A percentile compares a stretch with the other conserved stretches of the same genome.
Conservation (phyloP, 148 eudicot genomes). For the Diospyros lotus region DNA sequence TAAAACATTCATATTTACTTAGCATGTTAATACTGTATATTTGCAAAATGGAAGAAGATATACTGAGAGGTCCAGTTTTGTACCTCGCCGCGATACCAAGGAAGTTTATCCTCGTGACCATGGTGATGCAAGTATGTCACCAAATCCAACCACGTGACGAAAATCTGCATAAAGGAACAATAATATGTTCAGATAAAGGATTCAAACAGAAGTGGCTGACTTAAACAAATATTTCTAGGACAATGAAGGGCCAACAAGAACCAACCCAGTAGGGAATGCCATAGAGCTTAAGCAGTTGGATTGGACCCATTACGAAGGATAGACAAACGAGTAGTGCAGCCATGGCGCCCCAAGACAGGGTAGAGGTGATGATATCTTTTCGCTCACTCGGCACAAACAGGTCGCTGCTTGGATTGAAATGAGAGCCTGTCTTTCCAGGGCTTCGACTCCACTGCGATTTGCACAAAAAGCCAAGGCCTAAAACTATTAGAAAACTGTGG, state of each 20-base stretch:
- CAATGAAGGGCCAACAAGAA: neutral
- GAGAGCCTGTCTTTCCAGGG: conserved; percentile 58
- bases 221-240: neutral
- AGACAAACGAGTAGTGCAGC: conserved; percentile 33
- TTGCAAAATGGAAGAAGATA: too few species aligned
- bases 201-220: neutral
- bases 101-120: conserved; percentile 42
- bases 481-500: neutral
- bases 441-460: conserved; percentile 37
- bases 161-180: conserved; percentile 13
- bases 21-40: too few species aligned
- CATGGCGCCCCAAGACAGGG: conserved; percentile 51
- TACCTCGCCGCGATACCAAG: conserved; percentile 50
- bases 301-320: conserved; percentile 42
- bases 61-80: neutral
- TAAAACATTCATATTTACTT: too few species aligned
- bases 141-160: conserved; percentile 36
- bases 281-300: conserved; percentile 42
- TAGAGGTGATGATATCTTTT: conserved; percentile 47
- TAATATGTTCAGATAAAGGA: too few species aligned
- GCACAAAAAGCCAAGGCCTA: neutral
- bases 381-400: conserved; percentile 40
- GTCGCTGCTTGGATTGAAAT: conserved; percentile 46
- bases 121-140: conserved; percentile 51
- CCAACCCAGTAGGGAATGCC: conserved; percentile 45